Evolutionary conservation across 345 rosid species (phyloP).

Genomic region (Nephelium lappaceum): DNA sequence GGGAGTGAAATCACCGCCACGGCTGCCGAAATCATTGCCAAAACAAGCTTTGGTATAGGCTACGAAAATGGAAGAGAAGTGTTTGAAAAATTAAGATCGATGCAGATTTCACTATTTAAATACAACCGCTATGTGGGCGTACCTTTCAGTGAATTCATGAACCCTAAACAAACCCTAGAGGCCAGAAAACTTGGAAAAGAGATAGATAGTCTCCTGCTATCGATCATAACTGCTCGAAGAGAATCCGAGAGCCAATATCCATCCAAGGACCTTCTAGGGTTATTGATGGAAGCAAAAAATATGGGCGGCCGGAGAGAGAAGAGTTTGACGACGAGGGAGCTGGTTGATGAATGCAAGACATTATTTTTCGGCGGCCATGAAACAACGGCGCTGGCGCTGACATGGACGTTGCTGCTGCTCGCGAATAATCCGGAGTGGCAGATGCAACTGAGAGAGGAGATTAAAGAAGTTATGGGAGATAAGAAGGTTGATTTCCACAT

Average conservation of each 20-base stretch:
- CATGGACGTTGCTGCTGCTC: slow-evolving; percentile 87
- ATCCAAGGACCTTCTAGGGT: slow-evolving; percentile 60
- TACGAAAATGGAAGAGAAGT: slow-evolving; percentile 58
- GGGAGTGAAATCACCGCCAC: slow-evolving; percentile 66
- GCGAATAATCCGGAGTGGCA: slow-evolving; percentile 88
- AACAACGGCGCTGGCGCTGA: slow-evolving; percentile 82
- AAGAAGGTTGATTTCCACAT: slow-evolving; percentile 52
- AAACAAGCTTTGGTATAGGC: slow-evolving; percentile 79
- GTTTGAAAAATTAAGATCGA: slow-evolving; percentile 62
- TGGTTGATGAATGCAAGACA: slow-evolving; percentile 94
- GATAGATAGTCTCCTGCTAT: slow-evolving; percentile 62
- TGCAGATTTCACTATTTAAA: slow-evolving; percentile 75
- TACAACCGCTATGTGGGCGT: slow-evolving; percentile 85
- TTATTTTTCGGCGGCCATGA: slow-evolving; percentile 96
- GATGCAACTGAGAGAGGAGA: slow-evolving; percentile 71
- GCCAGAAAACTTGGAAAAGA: slow-evolving; percentile 68
- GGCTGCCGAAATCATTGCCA: slow-evolving; percentile 88
- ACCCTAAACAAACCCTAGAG: slow-evolving; percentile 51
- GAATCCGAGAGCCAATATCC: slow-evolving; percentile 15
- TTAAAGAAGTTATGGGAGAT: slow-evolving; percentile 61
- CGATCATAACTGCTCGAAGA: slow-evolving; percentile 56
- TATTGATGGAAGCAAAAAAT: slow-evolving; percentile 43
- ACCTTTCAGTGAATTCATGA: slow-evolving; percentile 61
- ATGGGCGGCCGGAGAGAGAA: slow-evolving; percentile 43
- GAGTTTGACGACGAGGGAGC: slow-evolving; percentile 54